Evolutionary conservation across 768 basidiomycete species (phyloP), one percentile per base, ranked within the genome.

Genomic region (Pleurotus citrinopileatus): DNA sequence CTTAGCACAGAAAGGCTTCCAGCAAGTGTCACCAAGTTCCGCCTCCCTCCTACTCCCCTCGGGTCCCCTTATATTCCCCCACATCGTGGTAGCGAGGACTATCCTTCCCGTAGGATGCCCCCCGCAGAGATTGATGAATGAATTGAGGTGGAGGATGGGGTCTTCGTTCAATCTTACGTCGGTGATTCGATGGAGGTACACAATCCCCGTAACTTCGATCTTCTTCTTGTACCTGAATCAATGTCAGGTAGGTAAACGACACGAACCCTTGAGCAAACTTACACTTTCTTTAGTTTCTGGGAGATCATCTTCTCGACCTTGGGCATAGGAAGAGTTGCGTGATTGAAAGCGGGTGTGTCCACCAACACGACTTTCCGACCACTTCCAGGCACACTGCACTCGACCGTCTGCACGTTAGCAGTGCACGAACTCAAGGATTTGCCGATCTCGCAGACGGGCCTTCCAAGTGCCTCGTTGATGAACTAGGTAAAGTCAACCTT

Each of bases 41-140:
- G 47, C 45, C 56, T 76, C 76, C 4, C 77, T 68, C 12, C 59
- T 17, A 26, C 17, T 27, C 2, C 57, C 59, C 23, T 26, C 7
- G 4, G 22, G 19, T 8, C 13, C 23, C 8, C 26, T 61, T 45
- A 74, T 70, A 43, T 63, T 64, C 3, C 63, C 65, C 75, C 76
- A 77, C 74, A 70, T 78, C 38, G 67, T 78, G 58, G 77, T 77
- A 47, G 69, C 72, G 57, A 77, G 66, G 48, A 73, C 65, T 43
- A 78, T 73, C 55, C 74, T 75, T 42, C 68, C 66, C 57, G 77
- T 67, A 7, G 69, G 62, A 53, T 55, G 65, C n/a, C 69, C 67
- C 29, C 77, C 77, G 26, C 54, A 55, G 5, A 60, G 34, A 22
- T 46, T 32, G 23, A 37, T 34, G 23, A 60, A 55, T 4, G 55